Evolutionary conservation across 805 yeast genomes (phyloP), one percentile per base, ranked within the genome.

Genomic region (Metschnikowia rubicola): DNA sequence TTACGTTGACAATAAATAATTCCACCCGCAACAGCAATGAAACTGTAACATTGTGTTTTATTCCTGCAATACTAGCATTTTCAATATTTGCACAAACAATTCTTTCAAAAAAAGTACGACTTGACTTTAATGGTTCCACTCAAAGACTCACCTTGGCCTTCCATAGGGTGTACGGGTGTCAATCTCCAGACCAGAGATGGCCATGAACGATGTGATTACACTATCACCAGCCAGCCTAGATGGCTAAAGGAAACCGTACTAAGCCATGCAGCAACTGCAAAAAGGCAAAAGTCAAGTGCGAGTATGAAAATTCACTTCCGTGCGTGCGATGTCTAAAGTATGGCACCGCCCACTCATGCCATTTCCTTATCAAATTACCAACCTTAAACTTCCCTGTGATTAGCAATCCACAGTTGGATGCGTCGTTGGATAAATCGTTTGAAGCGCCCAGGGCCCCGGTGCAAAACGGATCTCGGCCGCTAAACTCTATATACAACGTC

Each of bases 201-300:
- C 11, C 33, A 30, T 11, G n/a, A 30, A 21, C 26, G 26, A 21
- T 21, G 26, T 21, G 8, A 4, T 21, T 21, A 21, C 34, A 15
- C 29, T 15, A 13, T 13, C 42, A 10, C 19, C 8, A 13, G 12
- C 15, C 10, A 35, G 30, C 38, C 30, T 21, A 13, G 30, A 61
- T 62, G 65, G 60, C 63, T 33, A 60, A 66, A 48, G 75, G 71
- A 54, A 68, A 67, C 48, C 54, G 78, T 38, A 73, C 76, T 12
- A 81, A 78, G 57, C 88, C 89, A 3, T 84, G 90, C 61, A 70
- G 79, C 21, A 71, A 73, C 55, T 84, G 90, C 60, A 75, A 86
- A 46, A 71, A 71, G 57, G 71, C 84, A 19, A 84, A 84, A 62
- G 82, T 83, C 28, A 81, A 75, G 61, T 84, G 90, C 55, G 73